These are phyloP conservation scores for Podaxis sp. DNA, from an alignment of 768 basidiomycete genomes.

Conservation along the genomic window DNA sequence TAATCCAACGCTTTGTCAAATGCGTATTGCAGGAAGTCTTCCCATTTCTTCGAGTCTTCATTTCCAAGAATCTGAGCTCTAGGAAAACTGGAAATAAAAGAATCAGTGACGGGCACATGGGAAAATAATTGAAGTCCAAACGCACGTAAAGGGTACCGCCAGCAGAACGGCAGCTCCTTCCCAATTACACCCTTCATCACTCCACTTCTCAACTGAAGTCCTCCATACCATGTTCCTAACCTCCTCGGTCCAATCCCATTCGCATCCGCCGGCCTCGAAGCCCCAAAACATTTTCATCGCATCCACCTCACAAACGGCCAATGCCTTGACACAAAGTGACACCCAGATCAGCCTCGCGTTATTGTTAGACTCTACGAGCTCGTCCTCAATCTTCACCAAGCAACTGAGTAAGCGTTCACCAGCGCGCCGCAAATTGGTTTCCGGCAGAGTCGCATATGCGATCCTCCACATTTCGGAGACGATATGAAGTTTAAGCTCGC, in stretches of 20 bases:
- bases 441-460: conserved; percentile 39
- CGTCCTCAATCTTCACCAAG: conserved; percentile 44
- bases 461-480: conserved; percentile 55
- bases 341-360: conserved; percentile 56
- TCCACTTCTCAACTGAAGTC: conserved; percentile 54
- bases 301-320: conserved; percentile 38
- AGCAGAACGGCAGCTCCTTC: conserved; percentile 51
- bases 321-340: conserved; percentile 50
- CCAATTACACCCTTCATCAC: conserved; percentile 43
- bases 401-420: conserved; percentile 42
- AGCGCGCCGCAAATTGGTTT: conserved; percentile 34
- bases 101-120: too few relatives aligned
- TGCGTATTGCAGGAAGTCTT: conserved; percentile 46
- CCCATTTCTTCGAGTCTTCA: conserved; percentile 59
- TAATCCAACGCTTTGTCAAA: conserved; percentile 57
- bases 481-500: conserved; percentile 53
- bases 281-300: conserved; percentile 56
- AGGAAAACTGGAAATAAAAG: neutral
- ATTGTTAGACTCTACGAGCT: conserved; percentile 38
- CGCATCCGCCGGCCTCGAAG: conserved; percentile 24
- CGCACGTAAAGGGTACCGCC: conserved; percentile 60
- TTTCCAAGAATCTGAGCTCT: conserved; percentile 8
- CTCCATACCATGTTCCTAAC: conserved; percentile 55
- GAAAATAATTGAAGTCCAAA: too few relatives aligned
- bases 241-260: conserved; percentile 35